Percentiles rank a stretch among this genome's conserved stretches.
These are phyloP conservation scores for Quercus agrifolia DNA, from an alignment of 306 rosid genomes.

Conservation along the genomic window DNA sequence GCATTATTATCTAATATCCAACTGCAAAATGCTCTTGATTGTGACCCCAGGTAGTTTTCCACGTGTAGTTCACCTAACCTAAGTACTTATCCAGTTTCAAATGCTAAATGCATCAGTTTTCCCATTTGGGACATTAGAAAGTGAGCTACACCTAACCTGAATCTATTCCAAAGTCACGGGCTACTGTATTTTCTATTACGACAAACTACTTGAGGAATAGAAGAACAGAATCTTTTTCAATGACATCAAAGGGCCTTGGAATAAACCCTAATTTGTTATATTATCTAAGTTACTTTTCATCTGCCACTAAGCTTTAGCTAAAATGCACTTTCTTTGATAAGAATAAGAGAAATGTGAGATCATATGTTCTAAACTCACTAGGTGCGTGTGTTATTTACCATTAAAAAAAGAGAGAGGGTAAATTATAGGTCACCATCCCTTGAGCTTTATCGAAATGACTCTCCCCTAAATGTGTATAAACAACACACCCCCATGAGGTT, in stretches of 20 bases:
- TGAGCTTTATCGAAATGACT: too few species aligned
- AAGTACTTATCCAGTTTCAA: conserved; percentile 31
- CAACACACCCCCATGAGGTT: too few species aligned
- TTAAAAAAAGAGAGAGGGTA: too few species aligned
- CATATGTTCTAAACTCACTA: too few species aligned
- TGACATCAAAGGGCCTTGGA: neutral
- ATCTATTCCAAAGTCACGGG: neutral
- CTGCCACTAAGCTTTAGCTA: neutral
- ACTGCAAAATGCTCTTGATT: conserved; percentile 20
- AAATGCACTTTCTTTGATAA: neutral
- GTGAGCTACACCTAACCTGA: conserved; percentile 32
- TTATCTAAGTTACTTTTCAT: neutral
- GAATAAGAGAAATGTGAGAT: neutral
- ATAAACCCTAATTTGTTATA: neutral
- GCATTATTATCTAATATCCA: conserved; percentile 4
- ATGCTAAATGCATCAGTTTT: conserved; percentile 5
- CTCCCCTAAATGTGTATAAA: too few species aligned
- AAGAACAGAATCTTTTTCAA: neutral
- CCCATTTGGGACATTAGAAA: conserved; percentile 16
- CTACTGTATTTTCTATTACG: too few species aligned
- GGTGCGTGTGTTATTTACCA: too few species aligned
- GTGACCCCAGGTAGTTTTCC: conserved; percentile 39
- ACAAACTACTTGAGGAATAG: neutral
- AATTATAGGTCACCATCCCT: too few species aligned
- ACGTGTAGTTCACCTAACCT: conserved; percentile 44